These are phyloP conservation scores for Botrytis deweyae DNA, from an alignment of 2,329 filamentous ascomycete species.

Conservation along the genomic window DNA sequence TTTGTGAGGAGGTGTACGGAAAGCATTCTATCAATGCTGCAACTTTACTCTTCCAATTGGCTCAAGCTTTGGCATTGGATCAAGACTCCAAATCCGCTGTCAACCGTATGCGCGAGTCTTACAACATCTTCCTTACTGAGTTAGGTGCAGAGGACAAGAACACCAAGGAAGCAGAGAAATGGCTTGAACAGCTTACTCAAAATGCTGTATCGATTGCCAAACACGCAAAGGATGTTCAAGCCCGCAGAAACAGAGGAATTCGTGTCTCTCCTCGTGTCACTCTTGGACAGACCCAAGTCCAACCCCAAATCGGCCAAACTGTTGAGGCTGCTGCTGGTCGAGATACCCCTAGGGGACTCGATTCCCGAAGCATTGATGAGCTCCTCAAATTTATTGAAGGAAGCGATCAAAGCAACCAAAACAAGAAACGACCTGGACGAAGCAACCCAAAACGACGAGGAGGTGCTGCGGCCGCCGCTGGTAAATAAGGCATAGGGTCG, in stretches of 20 bases:
- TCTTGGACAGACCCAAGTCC: constrained; percentile 56
- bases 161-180: constrained; percentile 95
- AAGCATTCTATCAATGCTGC: constrained; percentile 89
- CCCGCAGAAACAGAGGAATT: constrained; percentile 68
- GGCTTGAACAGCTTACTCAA: constrained; percentile 93
- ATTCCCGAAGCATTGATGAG: constrained; percentile 87
- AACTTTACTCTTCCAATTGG: constrained; percentile 93
- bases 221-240: constrained; percentile 83
- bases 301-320: constrained; percentile 62
- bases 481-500: constrained; percentile 17
- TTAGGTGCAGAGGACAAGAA: constrained; percentile 92
- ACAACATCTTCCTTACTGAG: constrained; percentile 87
- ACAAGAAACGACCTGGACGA: constrained; percentile 56
- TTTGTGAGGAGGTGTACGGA: constrained; percentile 89
- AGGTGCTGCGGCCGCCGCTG: constrained; percentile 24
- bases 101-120: constrained; percentile 90
- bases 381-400: constrained; percentile 94
- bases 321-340: constrained; percentile 46
- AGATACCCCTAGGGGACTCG: constrained; percentile 48
- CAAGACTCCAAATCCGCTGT: constrained; percentile 91
- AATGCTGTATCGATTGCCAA: constrained; percentile 94
- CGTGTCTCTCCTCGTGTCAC: constrained; percentile 62
- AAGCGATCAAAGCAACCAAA: constrained; percentile 50
- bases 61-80: constrained; percentile 92
- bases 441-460: constrained; percentile 58